Conservation (phyloP, 495 filamentous ascomycete genomes). For the Xylaria longipes region DNA sequence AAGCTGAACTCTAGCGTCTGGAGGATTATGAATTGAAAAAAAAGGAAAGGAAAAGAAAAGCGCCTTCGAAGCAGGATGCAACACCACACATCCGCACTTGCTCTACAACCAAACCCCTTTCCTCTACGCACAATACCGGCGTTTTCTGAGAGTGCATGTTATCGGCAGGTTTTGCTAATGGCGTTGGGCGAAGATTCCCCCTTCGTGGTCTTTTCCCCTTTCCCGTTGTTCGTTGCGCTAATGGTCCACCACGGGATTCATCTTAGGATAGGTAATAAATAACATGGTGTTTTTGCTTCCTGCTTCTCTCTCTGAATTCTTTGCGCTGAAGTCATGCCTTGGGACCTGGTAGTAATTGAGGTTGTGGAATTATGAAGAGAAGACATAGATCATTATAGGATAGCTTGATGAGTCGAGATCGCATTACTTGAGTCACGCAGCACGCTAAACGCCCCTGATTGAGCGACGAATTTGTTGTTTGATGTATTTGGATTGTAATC, state of each 20-base stretch:
- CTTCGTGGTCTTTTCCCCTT: constrained; percentile 8
- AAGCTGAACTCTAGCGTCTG: constrained; percentile 1
- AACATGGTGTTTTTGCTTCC: background rate
- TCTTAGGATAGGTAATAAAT: constrained; percentile 20
- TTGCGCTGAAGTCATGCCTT: background rate
- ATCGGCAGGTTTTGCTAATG: constrained; percentile 4
- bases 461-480: background rate
- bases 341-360: background rate
- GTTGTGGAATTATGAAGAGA: background rate
- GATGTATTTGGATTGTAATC: background rate
- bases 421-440: background rate
- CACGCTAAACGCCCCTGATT: background rate
- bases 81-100: background rate
- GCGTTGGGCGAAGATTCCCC: constrained; percentile 26
- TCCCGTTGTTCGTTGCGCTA: background rate
- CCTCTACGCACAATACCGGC: constrained; percentile 14
- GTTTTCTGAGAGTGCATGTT: constrained; percentile 22
- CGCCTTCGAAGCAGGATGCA: background rate
- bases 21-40: background rate
- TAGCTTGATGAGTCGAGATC: background rate
- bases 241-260: background rate
- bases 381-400: background rate
- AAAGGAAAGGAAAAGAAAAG: no score
- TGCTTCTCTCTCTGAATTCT: background rate
- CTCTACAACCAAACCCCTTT: background rate